Evolutionary conservation across 306 rosid species (phyloP).

Genomic region (Mucuna pruriens): DNA sequence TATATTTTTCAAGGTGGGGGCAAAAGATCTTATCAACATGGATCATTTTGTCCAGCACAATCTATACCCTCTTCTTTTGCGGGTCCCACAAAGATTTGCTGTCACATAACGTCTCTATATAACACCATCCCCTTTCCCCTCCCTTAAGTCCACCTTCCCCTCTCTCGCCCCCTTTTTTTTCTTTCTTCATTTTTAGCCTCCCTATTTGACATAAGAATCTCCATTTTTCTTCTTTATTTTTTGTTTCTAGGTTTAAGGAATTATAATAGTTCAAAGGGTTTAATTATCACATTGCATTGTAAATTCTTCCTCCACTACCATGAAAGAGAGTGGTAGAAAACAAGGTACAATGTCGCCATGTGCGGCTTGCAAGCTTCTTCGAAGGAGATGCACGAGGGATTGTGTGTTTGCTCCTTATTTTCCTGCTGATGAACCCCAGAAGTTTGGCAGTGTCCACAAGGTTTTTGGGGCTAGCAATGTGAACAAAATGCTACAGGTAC

Average conservation of each 20-base stretch:
- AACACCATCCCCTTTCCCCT: slow-evolving; percentile 41
- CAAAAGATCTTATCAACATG: slow-evolving; percentile 72
- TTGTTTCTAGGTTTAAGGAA: not conserved
- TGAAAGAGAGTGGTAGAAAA: slow-evolving; percentile 86
- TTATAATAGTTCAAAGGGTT: not conserved
- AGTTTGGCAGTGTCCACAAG: slow-evolving; percentile 90
- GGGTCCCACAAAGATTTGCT: slow-evolving; percentile 81
- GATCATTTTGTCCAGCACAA: slow-evolving; percentile 68
- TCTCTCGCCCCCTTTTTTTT: not conserved
- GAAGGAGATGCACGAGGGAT: slow-evolving; percentile 83
- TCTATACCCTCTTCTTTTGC: slow-evolving; percentile 70
- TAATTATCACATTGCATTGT: not conserved
- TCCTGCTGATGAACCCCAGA: slow-evolving; percentile 95
- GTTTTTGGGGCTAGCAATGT: slow-evolving; percentile 99
- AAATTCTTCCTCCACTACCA: not conserved
- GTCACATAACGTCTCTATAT: slow-evolving; percentile 56
- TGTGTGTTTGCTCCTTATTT: slow-evolving; percentile 97
- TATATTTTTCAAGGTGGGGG: slow-evolving; percentile 65
- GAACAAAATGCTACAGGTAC: slow-evolving; percentile 96
- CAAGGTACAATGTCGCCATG: slow-evolving; percentile 89
- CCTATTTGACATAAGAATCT: slow-evolving; percentile 4
- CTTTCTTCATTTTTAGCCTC: slow-evolving; percentile 10
- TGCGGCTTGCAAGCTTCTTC: slow-evolving; percentile 94
- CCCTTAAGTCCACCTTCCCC: slow-evolving; percentile 41
- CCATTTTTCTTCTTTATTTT: not conserved